Base-by-base conservation (phyloP, 2,329 filamentous ascomycete species). In the Fusarium illudens region DNA sequence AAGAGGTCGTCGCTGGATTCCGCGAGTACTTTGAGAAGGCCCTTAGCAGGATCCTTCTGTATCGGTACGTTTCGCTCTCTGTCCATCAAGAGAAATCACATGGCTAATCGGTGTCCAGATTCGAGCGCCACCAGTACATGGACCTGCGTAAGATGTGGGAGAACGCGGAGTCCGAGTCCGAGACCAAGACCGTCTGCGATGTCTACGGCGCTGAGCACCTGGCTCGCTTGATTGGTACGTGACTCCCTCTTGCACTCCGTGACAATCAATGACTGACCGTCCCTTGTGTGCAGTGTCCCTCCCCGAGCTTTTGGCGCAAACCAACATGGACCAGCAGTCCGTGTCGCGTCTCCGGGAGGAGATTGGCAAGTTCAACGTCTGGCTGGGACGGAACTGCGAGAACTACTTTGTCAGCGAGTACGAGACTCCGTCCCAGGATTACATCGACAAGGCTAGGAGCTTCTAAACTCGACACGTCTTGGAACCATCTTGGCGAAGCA, bases 241-340 rank as follows among this genome's bases (percentile, higher is more conserved):
- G 30, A 12, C 15, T 19, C 25, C 17, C 34, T 5, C 29, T 42
- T 37, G 15, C 20, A 19, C 8, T 19, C 29, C 6, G 2, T 15
- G 6, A 30, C 12, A 12, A 5, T 13, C 44, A 37, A 12, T 19
- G 39, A 27, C 65, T 67, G 46, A 71, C 48, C 29, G 34, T 25
- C 36, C 25, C 20, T 32, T 34, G 5, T 3, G 59, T 27, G n/a
- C 71, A 97, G 95, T 96, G 4, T 91, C 92, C 1, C 89, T 98
- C 72, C 95, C 96, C 1, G 96, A 99, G 76, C 89, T 98, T 37
- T 90, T 98, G 65, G 94, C 94, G 4, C 96, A 99, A 78, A 99
- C 96, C 54, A 98, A 98, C 80, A 97, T 99, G 94, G 96, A 98
- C 75, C 86, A 91, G 55, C 94, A 97, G 77, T 94, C 94, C 3